phyloP scores from a whole-genome alignment of 2,329 filamentous ascomycete genomes.

The Sporothrix brunneoviolacea region DNA sequence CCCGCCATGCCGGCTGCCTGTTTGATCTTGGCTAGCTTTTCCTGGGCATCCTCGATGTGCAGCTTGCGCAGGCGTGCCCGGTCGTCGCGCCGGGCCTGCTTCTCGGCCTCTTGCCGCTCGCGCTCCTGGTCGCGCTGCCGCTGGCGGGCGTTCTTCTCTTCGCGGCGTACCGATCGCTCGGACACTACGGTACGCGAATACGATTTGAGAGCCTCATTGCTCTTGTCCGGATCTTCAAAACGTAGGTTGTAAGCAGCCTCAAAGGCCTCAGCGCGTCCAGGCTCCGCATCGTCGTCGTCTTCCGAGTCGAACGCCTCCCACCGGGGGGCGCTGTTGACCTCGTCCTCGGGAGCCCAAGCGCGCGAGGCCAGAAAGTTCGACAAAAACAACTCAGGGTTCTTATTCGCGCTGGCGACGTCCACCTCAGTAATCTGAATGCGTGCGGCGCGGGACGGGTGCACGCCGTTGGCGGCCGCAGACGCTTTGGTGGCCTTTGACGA shows the following conservation, averaged over 20 bases:
- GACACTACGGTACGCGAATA: conserved; percentile 83
- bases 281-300: conserved; percentile 72
- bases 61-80: conserved; percentile 77
- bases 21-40: conserved; percentile 81
- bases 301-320: conserved; percentile 89
- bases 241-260: conserved; percentile 93
- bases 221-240: conserved; percentile 84
- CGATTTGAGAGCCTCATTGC: conserved; percentile 80
- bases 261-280: conserved; percentile 72
- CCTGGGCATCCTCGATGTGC: conserved; percentile 84
- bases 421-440: conserved; percentile 45
- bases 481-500: conserved; percentile 28
- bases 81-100: conserved; percentile 68
- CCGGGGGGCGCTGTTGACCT: conserved; percentile 42
- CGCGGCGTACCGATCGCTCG: conserved; percentile 76
- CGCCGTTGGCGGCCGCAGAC: conserved; percentile 32
- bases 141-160: conserved; percentile 70
- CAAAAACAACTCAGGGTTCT: conserved; percentile 82
- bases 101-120: conserved; percentile 71
- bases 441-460: conserved; percentile 50
- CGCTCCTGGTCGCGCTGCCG: conserved; percentile 72
- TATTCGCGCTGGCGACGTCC: conserved; percentile 70
- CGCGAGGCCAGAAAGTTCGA: conserved; percentile 91
- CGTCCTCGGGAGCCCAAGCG: conserved; percentile 66
- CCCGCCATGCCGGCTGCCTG: conserved; percentile 75